Conservation (phyloP, 495 filamentous ascomycete genomes). For the Neurospora pannonica region DNA sequence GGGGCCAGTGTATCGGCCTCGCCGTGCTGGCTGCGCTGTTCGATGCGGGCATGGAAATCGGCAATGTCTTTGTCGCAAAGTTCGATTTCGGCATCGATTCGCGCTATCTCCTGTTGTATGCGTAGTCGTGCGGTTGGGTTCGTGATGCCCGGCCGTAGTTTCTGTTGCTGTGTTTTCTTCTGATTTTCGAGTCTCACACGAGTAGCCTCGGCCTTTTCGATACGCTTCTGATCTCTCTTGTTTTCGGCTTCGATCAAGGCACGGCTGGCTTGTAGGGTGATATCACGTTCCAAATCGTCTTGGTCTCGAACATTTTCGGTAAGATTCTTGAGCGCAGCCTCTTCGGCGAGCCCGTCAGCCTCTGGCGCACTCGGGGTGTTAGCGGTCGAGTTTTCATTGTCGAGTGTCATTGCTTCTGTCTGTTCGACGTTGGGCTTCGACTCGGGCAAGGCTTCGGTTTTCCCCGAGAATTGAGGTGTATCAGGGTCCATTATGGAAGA, state of each 20-base stretch:
- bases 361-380: neutral
- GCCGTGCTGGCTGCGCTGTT: slow-evolving; percentile 50
- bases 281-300: slow-evolving; percentile 73
- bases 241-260: slow-evolving; percentile 74
- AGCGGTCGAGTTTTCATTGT: neutral
- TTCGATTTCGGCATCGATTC: slow-evolving; percentile 51
- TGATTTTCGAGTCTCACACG: slow-evolving; percentile 44
- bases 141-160: slow-evolving; percentile 25
- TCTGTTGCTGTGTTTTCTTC: slow-evolving; percentile 33
- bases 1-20: slow-evolving; percentile 31
- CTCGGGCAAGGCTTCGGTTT: neutral
- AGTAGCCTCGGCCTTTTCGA: slow-evolving; percentile 61
- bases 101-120: slow-evolving; percentile 53
- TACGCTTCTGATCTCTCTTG: slow-evolving; percentile 75
- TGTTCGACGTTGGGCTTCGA: neutral
- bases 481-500: neutral
- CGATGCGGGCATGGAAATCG: slow-evolving; percentile 72
- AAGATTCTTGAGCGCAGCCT: slow-evolving; percentile 53
- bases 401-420: neutral
- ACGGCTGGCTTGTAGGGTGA: slow-evolving; percentile 62
- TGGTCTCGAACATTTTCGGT: slow-evolving; percentile 72
- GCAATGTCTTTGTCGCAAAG: slow-evolving; percentile 57
- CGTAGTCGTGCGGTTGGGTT: slow-evolving; percentile 34
- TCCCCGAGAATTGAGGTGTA: neutral
- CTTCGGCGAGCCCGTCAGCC: slow-evolving; percentile 36